Percentiles rank a stretch among this genome's conserved stretches.
Conservation (phyloP, 176 grass and related monocot genomes). For the Triticum dicoccoides region DNA sequence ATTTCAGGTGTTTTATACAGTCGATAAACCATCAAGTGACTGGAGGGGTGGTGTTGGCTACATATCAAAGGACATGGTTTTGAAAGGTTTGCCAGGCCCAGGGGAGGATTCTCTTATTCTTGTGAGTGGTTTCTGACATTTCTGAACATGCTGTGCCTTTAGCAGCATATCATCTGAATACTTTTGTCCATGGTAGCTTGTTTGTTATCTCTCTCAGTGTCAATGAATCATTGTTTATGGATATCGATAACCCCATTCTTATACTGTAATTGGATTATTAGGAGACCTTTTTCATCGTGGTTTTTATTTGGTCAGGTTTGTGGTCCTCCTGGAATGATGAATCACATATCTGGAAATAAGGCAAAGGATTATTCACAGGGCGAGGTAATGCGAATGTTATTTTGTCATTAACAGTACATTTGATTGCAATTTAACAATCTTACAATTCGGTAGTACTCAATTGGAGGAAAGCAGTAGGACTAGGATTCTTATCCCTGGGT, state of each 20-base stretch:
- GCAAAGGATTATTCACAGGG: slow-evolving; percentile 87
- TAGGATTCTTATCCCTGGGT: neutral
- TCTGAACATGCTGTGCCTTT: neutral
- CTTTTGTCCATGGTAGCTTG: neutral
- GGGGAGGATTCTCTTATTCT: slow-evolving; percentile 67
- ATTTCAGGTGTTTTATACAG: slow-evolving; percentile 91
- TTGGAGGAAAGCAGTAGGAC: neutral
- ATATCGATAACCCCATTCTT: neutral
- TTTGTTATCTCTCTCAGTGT: neutral
- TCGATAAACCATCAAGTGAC: slow-evolving; percentile 77
- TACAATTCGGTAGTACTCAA: neutral
- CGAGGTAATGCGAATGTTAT: slow-evolving; percentile 47
- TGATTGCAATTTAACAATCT: neutral
- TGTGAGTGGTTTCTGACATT: slow-evolving; percentile 50
- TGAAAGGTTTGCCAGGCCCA: slow-evolving; percentile 87
- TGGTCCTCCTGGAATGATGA: slow-evolving; percentile 96
- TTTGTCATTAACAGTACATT: neutral
- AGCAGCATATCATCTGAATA: neutral
- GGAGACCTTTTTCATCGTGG: neutral
- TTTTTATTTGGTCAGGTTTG: slow-evolving; percentile 67
- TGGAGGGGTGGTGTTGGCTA: slow-evolving; percentile 81
- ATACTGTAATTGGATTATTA: neutral
- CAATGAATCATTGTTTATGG: neutral
- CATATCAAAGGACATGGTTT: slow-evolving; percentile 75
- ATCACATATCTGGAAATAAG: slow-evolving; percentile 89